phyloP scores from a whole-genome alignment of 2,329 filamentous ascomycete genomes.

The Claviceps paspali region DNA sequence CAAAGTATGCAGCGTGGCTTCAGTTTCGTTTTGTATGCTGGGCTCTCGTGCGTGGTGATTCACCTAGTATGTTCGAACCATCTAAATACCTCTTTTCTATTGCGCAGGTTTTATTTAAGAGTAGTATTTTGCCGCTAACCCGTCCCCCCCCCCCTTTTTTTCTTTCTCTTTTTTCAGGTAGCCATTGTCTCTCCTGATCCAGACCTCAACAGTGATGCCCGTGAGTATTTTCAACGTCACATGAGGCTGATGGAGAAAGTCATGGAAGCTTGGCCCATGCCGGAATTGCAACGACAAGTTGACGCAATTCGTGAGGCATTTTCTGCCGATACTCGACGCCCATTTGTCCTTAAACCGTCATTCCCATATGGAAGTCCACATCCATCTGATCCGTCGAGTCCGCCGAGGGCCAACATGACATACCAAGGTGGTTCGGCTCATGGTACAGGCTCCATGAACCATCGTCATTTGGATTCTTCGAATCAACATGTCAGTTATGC shows the following conservation, averaged over 20 bases:
- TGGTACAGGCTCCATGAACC: slow-evolving; percentile 35
- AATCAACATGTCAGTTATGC: slow-evolving; percentile 47
- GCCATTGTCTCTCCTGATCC: slow-evolving; percentile 88
- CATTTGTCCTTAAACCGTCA: slow-evolving; percentile 75
- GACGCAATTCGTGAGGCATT: slow-evolving; percentile 82
- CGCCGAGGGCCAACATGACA: slow-evolving; percentile 35
- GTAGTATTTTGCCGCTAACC: slow-evolving; percentile 7
- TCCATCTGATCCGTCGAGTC: slow-evolving; percentile 46
- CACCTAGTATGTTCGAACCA: slow-evolving; percentile 59
- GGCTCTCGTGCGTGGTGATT: slow-evolving; percentile 82
- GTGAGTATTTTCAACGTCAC: slow-evolving; percentile 80
- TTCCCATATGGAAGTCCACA: slow-evolving; percentile 78
- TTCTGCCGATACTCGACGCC: slow-evolving; percentile 68
- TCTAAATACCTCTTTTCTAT: slow-evolving; percentile 1
- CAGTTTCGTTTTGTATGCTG: slow-evolving; percentile 87
- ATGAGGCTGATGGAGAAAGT: slow-evolving; percentile 88
- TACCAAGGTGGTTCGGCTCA: slow-evolving; percentile 31
- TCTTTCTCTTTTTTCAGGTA: slow-evolving; percentile 43
- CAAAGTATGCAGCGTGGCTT: slow-evolving; percentile 88
- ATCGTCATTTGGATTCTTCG: slow-evolving; percentile 32
- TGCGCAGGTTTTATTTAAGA: no score
- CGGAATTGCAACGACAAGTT: slow-evolving; percentile 80
- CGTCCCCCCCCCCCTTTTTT: no score
- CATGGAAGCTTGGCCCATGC: slow-evolving; percentile 70
- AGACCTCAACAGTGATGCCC: slow-evolving; percentile 68